phyloP scores from a whole-genome alignment of 139 green algal genomes.

The Chlamydomonas incerta region DNA sequence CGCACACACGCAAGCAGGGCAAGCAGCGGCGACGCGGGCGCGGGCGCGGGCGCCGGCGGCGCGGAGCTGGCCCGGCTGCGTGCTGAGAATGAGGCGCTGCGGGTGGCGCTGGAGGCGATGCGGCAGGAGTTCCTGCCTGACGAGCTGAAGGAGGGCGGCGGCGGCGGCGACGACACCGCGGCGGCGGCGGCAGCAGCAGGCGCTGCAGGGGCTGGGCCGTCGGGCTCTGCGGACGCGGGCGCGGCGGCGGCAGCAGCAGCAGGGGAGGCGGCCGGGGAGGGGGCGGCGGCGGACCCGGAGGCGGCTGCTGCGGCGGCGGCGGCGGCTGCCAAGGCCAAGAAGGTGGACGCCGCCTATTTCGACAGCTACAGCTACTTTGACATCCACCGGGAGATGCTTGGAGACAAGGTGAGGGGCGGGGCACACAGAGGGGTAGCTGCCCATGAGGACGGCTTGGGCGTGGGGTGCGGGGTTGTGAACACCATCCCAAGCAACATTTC shows the following conservation, averaged over 20 bases:
- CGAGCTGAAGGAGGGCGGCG: constrained; percentile 38
- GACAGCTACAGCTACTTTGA: constrained; percentile 90
- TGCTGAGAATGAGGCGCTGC: constrained; percentile 52
- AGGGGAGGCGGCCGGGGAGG: background rate
- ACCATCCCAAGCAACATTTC: too few relatives aligned
- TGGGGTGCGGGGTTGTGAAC: too few relatives aligned
- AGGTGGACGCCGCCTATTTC: constrained; percentile 88
- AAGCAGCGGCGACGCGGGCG: background rate
- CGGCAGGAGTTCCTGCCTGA: constrained; percentile 40
- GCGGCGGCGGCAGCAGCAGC: background rate
- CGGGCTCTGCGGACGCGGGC: background rate
- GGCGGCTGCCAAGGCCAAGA: background rate
- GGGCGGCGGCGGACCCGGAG: background rate
- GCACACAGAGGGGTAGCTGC: background rate
- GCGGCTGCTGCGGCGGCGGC: background rate
- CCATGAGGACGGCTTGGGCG: too few relatives aligned
- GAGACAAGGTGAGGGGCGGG: constrained; percentile 71
- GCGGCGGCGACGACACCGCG: background rate
- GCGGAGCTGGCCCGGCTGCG: constrained; percentile 11
- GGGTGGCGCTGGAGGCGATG: constrained; percentile 18
- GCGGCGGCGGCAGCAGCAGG: background rate
- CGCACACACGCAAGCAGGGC: too few relatives aligned
- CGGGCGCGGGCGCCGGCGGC: background rate
- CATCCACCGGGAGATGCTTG: constrained; percentile 95
- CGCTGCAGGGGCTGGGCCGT: background rate